These are phyloP conservation scores for Magnolia officinalis DNA, from an alignment of 164 flowering plant species.

Conservation along the genomic window DNA sequence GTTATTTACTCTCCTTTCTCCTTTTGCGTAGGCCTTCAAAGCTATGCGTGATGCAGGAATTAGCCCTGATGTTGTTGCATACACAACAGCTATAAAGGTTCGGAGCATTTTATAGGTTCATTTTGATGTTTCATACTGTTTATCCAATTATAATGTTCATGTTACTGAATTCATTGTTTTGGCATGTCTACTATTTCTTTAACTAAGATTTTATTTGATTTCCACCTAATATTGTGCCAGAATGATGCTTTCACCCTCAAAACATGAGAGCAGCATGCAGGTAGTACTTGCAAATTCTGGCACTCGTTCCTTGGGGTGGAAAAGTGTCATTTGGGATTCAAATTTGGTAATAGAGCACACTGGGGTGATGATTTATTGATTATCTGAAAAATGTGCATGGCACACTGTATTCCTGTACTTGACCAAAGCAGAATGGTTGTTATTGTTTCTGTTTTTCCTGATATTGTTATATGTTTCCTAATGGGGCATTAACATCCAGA, in stretches of 20 bases:
- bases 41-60: conserved; percentile 59
- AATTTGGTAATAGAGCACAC: no score
- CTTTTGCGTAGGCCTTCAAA: conserved; percentile 51
- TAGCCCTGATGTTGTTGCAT: conserved; percentile 78
- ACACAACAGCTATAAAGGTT: conserved; percentile 88
- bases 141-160: background rate
- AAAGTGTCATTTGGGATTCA: no score
- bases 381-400: background rate
- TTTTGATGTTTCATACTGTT: background rate
- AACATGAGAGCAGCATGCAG: no score
- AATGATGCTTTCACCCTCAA: no score
- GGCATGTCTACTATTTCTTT: background rate
- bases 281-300: no score
- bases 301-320: no score
- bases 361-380: background rate
- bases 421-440: background rate
- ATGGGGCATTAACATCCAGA: background rate
- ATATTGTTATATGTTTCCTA: background rate
- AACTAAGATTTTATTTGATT: no score
- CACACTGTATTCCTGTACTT: background rate
- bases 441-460: no score
- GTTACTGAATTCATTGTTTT: background rate
- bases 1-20: background rate
- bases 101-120: conserved; percentile 1
- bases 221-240: no score